These are phyloP conservation scores for Closterium sp. DNA, from an alignment of 139 green algal species.

Conservation along the genomic window DNA sequence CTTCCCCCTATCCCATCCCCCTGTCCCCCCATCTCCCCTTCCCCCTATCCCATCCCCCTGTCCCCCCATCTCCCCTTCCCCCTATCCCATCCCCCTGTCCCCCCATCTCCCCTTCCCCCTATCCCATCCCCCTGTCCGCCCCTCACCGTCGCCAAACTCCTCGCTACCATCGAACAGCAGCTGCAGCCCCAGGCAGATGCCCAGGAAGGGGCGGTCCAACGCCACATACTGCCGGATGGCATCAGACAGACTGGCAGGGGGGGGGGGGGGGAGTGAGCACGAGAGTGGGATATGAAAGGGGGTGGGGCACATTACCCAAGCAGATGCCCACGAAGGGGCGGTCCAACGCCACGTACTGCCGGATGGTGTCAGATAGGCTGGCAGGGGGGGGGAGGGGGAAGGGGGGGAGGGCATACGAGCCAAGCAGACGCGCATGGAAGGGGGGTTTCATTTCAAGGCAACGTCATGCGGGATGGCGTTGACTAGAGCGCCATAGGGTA, in stretches of 20 bases:
- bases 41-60: too few species aligned
- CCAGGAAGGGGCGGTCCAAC: conserved; percentile 79
- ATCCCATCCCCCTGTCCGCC: background rate
- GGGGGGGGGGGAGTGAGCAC: too few species aligned
- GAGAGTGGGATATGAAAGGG: too few species aligned
- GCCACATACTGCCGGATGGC: conserved; percentile 43
- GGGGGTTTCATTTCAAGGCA: too few species aligned
- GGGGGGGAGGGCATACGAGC: too few species aligned
- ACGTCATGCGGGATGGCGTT: too few species aligned
- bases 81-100: background rate
- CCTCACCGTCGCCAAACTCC: conserved; percentile 71
- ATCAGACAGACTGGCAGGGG: background rate
- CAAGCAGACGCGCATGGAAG: too few species aligned
- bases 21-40: too few species aligned
- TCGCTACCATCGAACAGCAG: conserved; percentile 94
- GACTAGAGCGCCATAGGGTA: too few species aligned
- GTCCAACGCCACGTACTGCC: conserved; percentile 37
- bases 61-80: too few species aligned
- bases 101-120: background rate
- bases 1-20: too few species aligned
- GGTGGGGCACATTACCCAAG: conserved; percentile 48
- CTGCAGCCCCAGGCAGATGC: conserved; percentile 97
- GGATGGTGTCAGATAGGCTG: conserved; percentile 36
- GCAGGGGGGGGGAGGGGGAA: too few species aligned
- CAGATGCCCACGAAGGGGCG: conserved; percentile 96